Conservation (phyloP, 352 stramenopile genomes). For the Phytophthora litchii region DNA sequence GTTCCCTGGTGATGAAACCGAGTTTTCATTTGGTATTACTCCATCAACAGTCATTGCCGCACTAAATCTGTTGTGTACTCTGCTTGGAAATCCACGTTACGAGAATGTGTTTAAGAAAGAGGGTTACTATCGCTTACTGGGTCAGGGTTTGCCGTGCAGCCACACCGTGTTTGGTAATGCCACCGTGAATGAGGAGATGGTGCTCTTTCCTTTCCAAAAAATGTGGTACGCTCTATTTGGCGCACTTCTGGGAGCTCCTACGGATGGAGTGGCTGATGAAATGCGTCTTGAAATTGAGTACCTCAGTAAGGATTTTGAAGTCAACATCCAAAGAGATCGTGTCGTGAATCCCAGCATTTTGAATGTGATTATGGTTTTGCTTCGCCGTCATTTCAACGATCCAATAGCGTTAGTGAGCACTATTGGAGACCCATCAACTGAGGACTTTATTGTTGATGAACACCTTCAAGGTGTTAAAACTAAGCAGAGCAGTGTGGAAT, state of each 20-base stretch:
- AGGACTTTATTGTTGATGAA: slow-evolving; percentile 3
- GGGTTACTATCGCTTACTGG: slow-evolving; percentile 70
- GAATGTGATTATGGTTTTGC: slow-evolving; percentile 54
- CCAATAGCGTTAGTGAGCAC: slow-evolving; percentile 38
- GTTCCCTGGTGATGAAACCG: slow-evolving; percentile 39
- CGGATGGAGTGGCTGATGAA: slow-evolving; percentile 65
- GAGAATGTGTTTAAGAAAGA: slow-evolving; percentile 67
- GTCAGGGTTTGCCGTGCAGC: slow-evolving; percentile 62
- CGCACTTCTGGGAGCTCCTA: slow-evolving; percentile 60
- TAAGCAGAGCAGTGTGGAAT: neutral
- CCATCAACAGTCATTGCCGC: slow-evolving; percentile 61
- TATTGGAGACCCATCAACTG: slow-evolving; percentile 1
- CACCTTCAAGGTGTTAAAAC: neutral
- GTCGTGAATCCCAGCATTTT: slow-evolving; percentile 59
- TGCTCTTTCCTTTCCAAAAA: slow-evolving; percentile 62
- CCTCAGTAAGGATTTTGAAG: slow-evolving; percentile 69
- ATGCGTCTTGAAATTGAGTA: slow-evolving; percentile 72
- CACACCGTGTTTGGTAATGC: slow-evolving; percentile 30
- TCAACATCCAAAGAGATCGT: slow-evolving; percentile 63
- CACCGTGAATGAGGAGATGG: slow-evolving; percentile 1
- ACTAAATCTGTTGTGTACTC: slow-evolving; percentile 50
- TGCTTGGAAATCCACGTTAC: slow-evolving; percentile 56
- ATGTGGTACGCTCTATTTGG: slow-evolving; percentile 78
- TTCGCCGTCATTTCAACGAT: slow-evolving; percentile 68
- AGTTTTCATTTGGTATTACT: slow-evolving; percentile 40